Evolutionary conservation across 2,329 filamentous ascomycete genomes (phyloP).

Genomic region (Blastomyces percursus): DNA sequence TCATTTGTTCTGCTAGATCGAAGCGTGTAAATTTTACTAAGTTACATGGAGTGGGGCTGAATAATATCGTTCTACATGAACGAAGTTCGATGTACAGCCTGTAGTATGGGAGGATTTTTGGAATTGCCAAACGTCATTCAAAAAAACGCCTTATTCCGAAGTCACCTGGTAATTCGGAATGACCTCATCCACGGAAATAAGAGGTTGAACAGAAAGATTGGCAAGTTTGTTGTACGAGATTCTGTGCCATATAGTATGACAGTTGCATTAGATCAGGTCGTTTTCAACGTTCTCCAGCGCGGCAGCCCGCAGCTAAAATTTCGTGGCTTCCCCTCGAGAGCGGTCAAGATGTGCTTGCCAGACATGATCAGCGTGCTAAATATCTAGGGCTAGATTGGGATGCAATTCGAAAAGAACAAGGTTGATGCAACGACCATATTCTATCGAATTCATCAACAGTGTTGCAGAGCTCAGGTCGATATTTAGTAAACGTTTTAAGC

Average conservation of each 20-base stretch:
- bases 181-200: not conserved
- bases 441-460: not conserved
- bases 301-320: not conserved
- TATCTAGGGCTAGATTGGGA: not conserved
- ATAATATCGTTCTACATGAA: not conserved
- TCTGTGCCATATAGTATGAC: not conserved
- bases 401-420: not conserved
- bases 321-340: not conserved
- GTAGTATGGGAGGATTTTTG: not conserved
- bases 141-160: not conserved
- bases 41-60: not conserved
- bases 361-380: not conserved
- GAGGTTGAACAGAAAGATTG: not conserved
- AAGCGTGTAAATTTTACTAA: not conserved
- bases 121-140: not conserved
- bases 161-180: not conserved
- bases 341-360: not conserved
- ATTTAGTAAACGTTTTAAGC: not conserved
- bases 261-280: not conserved
- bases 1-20: not conserved
- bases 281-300: not conserved
- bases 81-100: not conserved
- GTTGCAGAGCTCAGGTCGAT: not conserved
- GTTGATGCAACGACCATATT: not conserved
- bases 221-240: not conserved